Evolutionary conservation across 2,329 filamentous ascomycete species (phyloP), one percentile per base, ranked within the genome.

Genomic region (Orbilia quercus): DNA sequence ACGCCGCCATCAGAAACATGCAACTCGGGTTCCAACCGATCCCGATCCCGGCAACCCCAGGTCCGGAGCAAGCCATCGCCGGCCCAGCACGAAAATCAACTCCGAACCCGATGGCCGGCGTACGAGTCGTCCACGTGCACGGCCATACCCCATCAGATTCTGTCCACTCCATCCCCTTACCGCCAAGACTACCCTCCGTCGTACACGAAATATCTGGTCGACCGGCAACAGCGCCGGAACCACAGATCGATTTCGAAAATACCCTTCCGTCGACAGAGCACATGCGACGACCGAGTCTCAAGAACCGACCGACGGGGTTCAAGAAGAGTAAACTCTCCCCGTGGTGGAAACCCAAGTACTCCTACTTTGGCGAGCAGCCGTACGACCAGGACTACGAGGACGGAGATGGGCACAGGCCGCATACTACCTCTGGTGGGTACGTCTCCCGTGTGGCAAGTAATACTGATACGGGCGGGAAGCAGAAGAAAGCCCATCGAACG

Each of bases 241-340:
- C 69, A 16, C 40, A 67, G 3, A 66, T 66, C 14, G 69, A 66
- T 18, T 66, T 67, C 16, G 63, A 74, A 25, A 66, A 66, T 20
- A 74, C 54, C 5, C 48, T 31, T 7, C 63, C 69, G 14, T n/a
- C 55, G 12, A 14, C 42, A n/a, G 53, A 65, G 7, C 36, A 16
- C 1, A 54, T 55, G 3, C 57, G 28, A 40, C 60, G 69, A 42
- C 69, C 69, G 7, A 66, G 60, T 16, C 20, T 74, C 12, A 66
- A 62, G 31, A 66, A 51, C 14, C 40, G 59, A 12, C 69, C 69
- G 2, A 66, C 69, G 4, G 63, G 57, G 20, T 74, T 74, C 40
- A 66, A 67, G n/a, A 67, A 74, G 57, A 60, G 48, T 7, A 67
- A 74, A 9, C 28, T 74, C 7, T 66, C 60, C 20, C 69, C 69